Percentiles rank a stretch among this genome's conserved stretches.
phyloP scores from a whole-genome alignment of 1,139 yeast species.

The Spencermartinsiella ligniputridi region DNA sequence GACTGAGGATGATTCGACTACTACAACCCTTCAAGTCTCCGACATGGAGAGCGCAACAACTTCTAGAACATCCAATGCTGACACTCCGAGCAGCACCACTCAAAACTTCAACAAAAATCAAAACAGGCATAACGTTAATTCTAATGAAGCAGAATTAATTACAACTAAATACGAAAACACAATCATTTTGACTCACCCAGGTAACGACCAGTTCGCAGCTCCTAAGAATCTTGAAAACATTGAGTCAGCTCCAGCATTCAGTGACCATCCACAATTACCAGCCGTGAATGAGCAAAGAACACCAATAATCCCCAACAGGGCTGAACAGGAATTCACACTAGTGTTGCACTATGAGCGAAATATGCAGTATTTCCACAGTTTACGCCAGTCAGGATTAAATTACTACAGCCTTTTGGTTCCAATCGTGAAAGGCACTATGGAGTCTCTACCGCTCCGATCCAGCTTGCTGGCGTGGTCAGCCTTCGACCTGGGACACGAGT shows the following conservation, averaged over 20 bases:
- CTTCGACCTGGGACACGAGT: background rate
- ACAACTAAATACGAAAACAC: too few species aligned
- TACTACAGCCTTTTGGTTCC: constrained; percentile 1
- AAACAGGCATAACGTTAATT: too few species aligned
- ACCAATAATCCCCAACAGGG: background rate
- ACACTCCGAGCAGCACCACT: too few species aligned
- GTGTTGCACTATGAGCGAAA: background rate
- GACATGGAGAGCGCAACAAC: too few species aligned
- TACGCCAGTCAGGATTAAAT: background rate
- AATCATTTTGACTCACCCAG: too few species aligned
- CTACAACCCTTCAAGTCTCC: too few species aligned
- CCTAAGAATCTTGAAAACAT: background rate
- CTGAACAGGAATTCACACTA: background rate
- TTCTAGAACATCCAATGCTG: too few species aligned
- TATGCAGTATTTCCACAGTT: background rate
- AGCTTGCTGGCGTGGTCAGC: background rate
- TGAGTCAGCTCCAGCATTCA: background rate
- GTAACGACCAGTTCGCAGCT: too few species aligned
- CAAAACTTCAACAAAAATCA: too few species aligned
- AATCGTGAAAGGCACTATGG: background rate
- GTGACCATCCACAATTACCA: background rate
- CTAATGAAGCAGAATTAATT: too few species aligned
- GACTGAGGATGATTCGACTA: too few species aligned
- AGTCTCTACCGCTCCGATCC: background rate
- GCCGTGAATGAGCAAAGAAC: background rate